Evolutionary conservation across 495 filamentous ascomycete genomes (phyloP).

Genomic region (Patellaria atrata): DNA sequence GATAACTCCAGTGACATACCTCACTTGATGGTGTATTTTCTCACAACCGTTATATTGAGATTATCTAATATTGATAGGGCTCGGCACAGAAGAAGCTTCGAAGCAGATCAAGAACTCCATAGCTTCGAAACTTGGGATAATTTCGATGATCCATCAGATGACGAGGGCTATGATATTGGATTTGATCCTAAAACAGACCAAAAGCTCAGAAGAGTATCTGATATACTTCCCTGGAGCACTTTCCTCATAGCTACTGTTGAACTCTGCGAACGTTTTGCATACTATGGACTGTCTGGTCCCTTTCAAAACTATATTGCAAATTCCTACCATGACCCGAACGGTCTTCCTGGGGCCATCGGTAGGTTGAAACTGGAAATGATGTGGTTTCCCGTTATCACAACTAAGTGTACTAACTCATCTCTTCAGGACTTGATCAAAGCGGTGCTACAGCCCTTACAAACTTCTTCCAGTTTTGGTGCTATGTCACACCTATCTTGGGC

Average conservation of each 20-base stretch:
- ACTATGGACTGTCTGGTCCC: slow-evolving; percentile 17
- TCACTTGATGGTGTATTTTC: no score
- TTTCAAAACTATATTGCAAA: slow-evolving; percentile 23
- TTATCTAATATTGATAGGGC: no score
- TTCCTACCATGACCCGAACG: slow-evolving; percentile 16
- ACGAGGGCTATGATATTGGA: no score
- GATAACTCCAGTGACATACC: no score
- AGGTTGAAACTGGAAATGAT: no score
- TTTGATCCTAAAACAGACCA: no score
- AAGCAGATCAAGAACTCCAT: no score
- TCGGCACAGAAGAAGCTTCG: no score
- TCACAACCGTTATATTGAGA: no score
- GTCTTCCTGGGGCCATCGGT: slow-evolving; percentile 14
- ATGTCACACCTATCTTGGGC: slow-evolving; percentile 40
- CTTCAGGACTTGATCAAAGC: slow-evolving; percentile 26
- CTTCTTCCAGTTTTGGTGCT: slow-evolving; percentile 51
- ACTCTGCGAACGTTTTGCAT: slow-evolving; percentile 19
- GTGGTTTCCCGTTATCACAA: no score
- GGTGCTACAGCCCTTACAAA: slow-evolving; percentile 45
- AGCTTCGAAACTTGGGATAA: no score
- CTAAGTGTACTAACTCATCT: slow-evolving; percentile 26
- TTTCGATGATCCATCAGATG: no score
- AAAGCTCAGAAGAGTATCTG: slow-evolving; percentile 14
- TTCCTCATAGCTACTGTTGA: slow-evolving; percentile 20
- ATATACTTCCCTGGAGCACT: slow-evolving; percentile 18